phyloP scores from a whole-genome alignment of 106 monocot species.

The Iris macrosiphon region DNA sequence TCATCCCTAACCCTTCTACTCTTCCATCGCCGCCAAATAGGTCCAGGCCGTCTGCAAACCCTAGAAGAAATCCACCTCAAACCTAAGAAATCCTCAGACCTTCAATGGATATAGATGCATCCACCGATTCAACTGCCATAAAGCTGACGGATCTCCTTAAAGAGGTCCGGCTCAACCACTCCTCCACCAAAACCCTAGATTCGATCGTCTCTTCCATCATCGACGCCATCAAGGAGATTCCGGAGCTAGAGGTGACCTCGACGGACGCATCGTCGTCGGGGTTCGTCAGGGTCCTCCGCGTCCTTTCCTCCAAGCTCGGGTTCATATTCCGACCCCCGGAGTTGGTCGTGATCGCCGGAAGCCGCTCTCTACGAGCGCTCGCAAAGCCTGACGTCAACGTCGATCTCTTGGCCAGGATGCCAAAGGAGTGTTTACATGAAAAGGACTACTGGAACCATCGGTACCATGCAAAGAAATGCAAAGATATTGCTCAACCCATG shows the following conservation, averaged over 20 bases:
- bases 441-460: too few species aligned
- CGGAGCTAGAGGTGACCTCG: slow-evolving; percentile 28
- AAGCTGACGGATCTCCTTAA: slow-evolving; percentile 64
- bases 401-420: slow-evolving; percentile 78
- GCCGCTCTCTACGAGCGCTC: slow-evolving; percentile 48
- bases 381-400: slow-evolving; percentile 72
- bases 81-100: too few species aligned
- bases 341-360: slow-evolving; percentile 47
- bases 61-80: too few species aligned
- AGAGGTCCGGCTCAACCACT: slow-evolving; percentile 36
- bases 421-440: slow-evolving; percentile 33
- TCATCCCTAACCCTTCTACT: too few species aligned
- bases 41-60: too few species aligned
- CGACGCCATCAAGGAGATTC: slow-evolving; percentile 42
- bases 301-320: slow-evolving; percentile 31
- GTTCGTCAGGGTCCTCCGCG: slow-evolving; percentile 56
- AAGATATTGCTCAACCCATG: too few species aligned
- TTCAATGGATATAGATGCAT: background rate
- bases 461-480: too few species aligned
- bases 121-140: slow-evolving; percentile 27
- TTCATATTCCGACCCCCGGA: slow-evolving; percentile 63
- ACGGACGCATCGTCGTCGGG: slow-evolving; percentile 27
- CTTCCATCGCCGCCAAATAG: too few species aligned
- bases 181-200: slow-evolving; percentile 31
- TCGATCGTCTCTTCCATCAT: slow-evolving; percentile 33